These are phyloP conservation scores for Lepidopterella palustris DNA, from an alignment of 495 filamentous ascomycete species.

Conservation along the genomic window DNA sequence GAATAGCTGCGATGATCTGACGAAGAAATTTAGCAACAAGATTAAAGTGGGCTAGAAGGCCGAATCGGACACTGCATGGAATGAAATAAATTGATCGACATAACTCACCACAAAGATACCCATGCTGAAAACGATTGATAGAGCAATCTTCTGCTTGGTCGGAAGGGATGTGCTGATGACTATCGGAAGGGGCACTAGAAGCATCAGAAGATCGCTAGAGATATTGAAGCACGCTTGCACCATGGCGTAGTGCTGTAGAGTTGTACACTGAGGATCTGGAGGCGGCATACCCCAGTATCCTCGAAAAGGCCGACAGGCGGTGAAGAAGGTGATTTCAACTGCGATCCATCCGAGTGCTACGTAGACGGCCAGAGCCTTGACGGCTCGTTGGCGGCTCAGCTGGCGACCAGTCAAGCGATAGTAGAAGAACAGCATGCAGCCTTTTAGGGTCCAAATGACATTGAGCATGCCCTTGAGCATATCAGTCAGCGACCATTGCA, in stretches of 20 bases:
- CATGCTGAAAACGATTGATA: slow-evolving; percentile 25
- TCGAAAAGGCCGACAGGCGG: slow-evolving; percentile 26
- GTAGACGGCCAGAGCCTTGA: slow-evolving; percentile 24
- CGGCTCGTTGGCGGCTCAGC: not conserved
- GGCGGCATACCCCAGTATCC: slow-evolving; percentile 34
- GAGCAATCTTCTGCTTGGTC: slow-evolving; percentile 22
- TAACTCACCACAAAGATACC: slow-evolving; percentile 29
- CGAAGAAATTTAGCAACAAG: not conserved
- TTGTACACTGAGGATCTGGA: slow-evolving; percentile 28
- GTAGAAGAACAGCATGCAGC: slow-evolving; percentile 53
- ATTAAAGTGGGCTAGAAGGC: not conserved
- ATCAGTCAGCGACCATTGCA: not conserved
- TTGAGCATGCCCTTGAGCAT: slow-evolving; percentile 41
- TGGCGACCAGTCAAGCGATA: slow-evolving; percentile 12
- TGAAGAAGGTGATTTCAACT: slow-evolving; percentile 29
- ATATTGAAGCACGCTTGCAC: slow-evolving; percentile 27
- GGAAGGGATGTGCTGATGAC: slow-evolving; percentile 14
- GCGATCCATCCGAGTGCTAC: slow-evolving; percentile 28
- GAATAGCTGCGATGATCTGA: slow-evolving; percentile 28
- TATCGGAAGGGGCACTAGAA: slow-evolving; percentile 20
- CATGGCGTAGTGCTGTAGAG: slow-evolving; percentile 23
- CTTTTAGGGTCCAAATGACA: slow-evolving; percentile 46
- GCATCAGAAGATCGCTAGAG: slow-evolving; percentile 23
- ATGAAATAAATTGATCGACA: not conserved
- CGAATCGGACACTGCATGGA: too few relatives aligned